phyloP scores from a whole-genome alignment of 495 filamentous ascomycete species.

The Letharia lupina region DNA sequence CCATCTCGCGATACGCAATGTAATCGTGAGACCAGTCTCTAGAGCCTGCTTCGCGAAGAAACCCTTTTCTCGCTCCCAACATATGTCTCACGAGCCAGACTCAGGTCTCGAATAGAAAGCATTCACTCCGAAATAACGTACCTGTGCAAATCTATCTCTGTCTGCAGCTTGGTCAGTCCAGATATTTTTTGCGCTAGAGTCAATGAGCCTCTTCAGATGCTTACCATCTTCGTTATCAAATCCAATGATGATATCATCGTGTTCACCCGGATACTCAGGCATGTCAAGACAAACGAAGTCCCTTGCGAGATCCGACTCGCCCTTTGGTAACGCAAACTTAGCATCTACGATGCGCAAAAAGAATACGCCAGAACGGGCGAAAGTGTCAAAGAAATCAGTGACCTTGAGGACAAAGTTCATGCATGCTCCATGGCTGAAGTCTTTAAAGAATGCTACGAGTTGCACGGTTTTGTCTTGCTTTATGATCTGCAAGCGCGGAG shows the following conservation, averaged over 20 bases:
- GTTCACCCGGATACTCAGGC: slow-evolving; percentile 80
- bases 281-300: slow-evolving; percentile 74
- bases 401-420: slow-evolving; percentile 80
- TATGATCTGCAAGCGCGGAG: slow-evolving; percentile 70
- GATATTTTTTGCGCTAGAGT: background rate
- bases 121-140: background rate
- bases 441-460: slow-evolving; percentile 72
- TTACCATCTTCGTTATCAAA: slow-evolving; percentile 74
- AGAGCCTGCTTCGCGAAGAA: background rate
- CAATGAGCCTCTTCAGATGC: slow-evolving; percentile 28
- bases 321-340: slow-evolving; percentile 75
- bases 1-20: background rate
- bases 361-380: slow-evolving; percentile 56
- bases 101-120: no score
- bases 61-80: background rate
- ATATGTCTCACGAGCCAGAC: background rate
- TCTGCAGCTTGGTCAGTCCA: slow-evolving; percentile 31
- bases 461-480: slow-evolving; percentile 62
- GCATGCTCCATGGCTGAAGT: slow-evolving; percentile 72
- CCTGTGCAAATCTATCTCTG: slow-evolving; percentile 37
- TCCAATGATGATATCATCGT: slow-evolving; percentile 77
- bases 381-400: slow-evolving; percentile 70
- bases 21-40: background rate
- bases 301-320: slow-evolving; percentile 47
- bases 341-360: slow-evolving; percentile 72